Evolutionary conservation across 1,139 yeast genomes (phyloP).

Genomic region (Entelexis paramagnoliae): DNA sequence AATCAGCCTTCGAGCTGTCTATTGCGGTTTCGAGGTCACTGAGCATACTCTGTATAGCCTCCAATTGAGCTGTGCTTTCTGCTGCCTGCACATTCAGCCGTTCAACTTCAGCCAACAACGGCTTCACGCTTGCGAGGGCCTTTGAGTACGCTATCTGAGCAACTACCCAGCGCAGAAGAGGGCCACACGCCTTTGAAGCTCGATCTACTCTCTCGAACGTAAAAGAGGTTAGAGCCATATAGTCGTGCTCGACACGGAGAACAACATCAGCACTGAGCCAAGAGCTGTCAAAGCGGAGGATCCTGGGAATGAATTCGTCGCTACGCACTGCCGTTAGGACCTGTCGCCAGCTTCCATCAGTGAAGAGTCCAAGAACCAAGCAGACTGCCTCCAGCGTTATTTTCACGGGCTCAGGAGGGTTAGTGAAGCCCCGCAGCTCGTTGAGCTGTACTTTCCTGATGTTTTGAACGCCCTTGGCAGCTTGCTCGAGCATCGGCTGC

Average conservation of each 20-base stretch:
- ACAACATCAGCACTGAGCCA: constrained; percentile 41
- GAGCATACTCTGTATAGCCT: constrained; percentile 76
- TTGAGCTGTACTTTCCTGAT: constrained; percentile 88
- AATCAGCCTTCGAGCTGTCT: constrained; percentile 53
- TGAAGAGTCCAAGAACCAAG: constrained; percentile 50
- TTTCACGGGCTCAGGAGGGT: constrained; percentile 86
- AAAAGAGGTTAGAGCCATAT: constrained; percentile 53
- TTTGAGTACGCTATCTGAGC: constrained; percentile 71
- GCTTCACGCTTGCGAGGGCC: constrained; percentile 62
- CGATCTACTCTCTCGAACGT: constrained; percentile 68
- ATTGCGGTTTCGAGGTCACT: constrained; percentile 60
- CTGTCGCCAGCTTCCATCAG: constrained; percentile 44
- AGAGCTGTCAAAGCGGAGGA: constrained; percentile 64
- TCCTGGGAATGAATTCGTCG: constrained; percentile 79
- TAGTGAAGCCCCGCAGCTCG: constrained; percentile 77
- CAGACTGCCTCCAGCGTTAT: constrained; percentile 85
- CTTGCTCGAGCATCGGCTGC: constrained; percentile 77
- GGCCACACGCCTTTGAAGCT: constrained; percentile 95
- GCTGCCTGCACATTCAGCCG: constrained; percentile 49
- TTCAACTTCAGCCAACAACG: constrained; percentile 58
- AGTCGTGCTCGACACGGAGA: constrained; percentile 46
- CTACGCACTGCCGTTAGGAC: constrained; percentile 70
- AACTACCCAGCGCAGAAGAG: constrained; percentile 75
- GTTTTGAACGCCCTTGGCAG: constrained; percentile 77
- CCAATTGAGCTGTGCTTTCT: constrained; percentile 49